Percentiles rank a stretch among this genome's conserved stretches.
Evolutionary conservation across 2,329 filamentous ascomycete species (phyloP).

Genomic region (Cordyceps tenuipes): DNA sequence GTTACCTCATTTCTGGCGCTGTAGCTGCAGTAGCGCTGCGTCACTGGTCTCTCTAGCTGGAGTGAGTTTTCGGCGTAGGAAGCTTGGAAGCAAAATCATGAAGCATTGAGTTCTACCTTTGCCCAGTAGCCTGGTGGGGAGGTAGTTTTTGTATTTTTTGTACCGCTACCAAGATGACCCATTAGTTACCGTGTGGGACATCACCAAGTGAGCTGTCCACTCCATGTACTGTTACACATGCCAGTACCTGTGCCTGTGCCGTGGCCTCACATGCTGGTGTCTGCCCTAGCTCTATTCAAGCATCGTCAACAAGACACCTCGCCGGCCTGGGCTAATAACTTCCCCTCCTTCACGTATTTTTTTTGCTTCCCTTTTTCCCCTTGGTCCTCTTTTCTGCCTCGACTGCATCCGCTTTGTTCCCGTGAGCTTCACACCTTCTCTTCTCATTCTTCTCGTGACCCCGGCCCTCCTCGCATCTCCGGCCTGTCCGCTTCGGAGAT

Average conservation of each 20-base stretch:
- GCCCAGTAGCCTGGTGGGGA: no score
- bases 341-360: conserved; percentile 4
- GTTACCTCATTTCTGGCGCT: background rate
- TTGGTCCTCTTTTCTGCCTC: background rate
- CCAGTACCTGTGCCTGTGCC: background rate
- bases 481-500: conserved; percentile 3
- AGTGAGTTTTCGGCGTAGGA: background rate
- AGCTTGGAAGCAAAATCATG: background rate
- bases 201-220: background rate
- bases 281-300: no score
- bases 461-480: background rate
- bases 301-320: background rate
- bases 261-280: background rate
- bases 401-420: background rate
- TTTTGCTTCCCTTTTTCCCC: background rate
- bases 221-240: background rate
- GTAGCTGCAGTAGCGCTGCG: background rate
- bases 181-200: background rate
- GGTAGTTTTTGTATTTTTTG: no score
- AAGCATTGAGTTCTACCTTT: background rate
- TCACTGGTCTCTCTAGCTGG: background rate
- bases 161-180: no score
- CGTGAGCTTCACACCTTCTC: background rate
- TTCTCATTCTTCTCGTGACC: background rate
- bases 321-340: background rate